Evolutionary conservation across 345 rosid genomes (phyloP), one percentile per base, ranked within the genome.

Genomic region (Populus tremula): DNA sequence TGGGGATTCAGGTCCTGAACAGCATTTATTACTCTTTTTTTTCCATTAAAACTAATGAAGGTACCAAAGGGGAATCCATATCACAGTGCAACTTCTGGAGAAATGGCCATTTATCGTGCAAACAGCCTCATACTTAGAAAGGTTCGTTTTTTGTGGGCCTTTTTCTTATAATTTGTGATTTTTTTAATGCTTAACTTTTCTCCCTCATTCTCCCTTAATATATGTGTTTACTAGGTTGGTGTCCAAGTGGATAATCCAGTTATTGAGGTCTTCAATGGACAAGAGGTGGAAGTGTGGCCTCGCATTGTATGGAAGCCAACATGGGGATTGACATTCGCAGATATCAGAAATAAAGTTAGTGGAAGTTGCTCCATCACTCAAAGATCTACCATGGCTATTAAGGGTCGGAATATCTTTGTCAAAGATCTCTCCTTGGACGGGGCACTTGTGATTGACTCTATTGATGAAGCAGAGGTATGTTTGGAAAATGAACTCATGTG

Each of bases 1-100:
- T 25, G 64, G 33, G n/a, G 62, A 69, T 17, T 47, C 66, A 56
- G 13, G 21, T 54, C 79, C 64, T 31, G 64, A 59, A 43, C 67
- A 50, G 69, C 43, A 67, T 38, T 70, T 56, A 5, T 38, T 72
- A 5, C 72, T 18, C 31, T 1, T 1, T 62, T 16, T 69, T 74
- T 43, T 33, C 12, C 16, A 69, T 73, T 53, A 31, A 74, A 36
- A 53, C 38, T n/a, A 65, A 54, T 85, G 67, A 81, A 94, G 97
- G 93, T 94, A 71, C 97, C 97, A 8, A 94, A 91, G 71, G 97
- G 98, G 38, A 94, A 94, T 77, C 98, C 98, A 75, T 92, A 92
- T 77, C 98, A 94, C 62, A 94, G 98, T 79, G 97, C 97, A 80
- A 94, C 96, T 80, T 94, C 98, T 33, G 98, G 98, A 79, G 98